Percentiles rank a stretch among this genome's conserved stretches.
Conservation (phyloP, 2,329 filamentous ascomycete species). For the Monilinia fructicola region DNA sequence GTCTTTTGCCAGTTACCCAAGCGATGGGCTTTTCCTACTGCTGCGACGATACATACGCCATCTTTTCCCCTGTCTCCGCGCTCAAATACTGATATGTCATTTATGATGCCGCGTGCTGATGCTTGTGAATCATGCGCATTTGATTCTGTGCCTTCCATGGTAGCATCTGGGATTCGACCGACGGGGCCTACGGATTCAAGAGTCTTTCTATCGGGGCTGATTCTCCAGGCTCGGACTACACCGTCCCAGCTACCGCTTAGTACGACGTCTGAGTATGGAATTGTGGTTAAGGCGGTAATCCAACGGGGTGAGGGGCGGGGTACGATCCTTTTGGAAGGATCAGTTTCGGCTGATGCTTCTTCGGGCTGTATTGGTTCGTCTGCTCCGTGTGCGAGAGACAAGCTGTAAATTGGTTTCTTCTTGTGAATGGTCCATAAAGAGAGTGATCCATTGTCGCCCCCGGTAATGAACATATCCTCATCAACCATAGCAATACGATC, state of each 20-base stretch:
- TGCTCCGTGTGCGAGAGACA: slow-evolving; percentile 80
- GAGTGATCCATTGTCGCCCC: slow-evolving; percentile 85
- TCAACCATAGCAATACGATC: slow-evolving; percentile 90
- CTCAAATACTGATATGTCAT: slow-evolving; percentile 85
- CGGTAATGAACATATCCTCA: slow-evolving; percentile 86
- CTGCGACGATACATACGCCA: slow-evolving; percentile 82
- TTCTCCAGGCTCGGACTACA: slow-evolving; percentile 77
- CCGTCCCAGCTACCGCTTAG: slow-evolving; percentile 96
- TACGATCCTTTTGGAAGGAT: slow-evolving; percentile 60
- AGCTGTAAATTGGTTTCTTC: slow-evolving; percentile 87
- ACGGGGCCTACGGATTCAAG: slow-evolving; percentile 72
- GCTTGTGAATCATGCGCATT: slow-evolving; percentile 1
- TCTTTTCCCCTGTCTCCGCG: slow-evolving; percentile 73
- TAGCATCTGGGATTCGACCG: slow-evolving; percentile 37
- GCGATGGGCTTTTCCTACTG: slow-evolving; percentile 80
- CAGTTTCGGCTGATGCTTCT: slow-evolving; percentile 69
- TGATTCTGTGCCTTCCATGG: neutral
- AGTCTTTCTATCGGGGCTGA: slow-evolving; percentile 78
- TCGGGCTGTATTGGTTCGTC: slow-evolving; percentile 68
- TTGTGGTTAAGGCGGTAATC: slow-evolving; percentile 82
- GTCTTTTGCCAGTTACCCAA: slow-evolving; percentile 73
- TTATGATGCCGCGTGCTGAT: slow-evolving; percentile 67
- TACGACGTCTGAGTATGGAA: slow-evolving; percentile 89
- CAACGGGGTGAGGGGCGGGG: slow-evolving; percentile 72
- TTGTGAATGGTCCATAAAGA: slow-evolving; percentile 87